Percentiles rank a stretch among this genome's conserved stretches.
These are phyloP conservation scores for Calvatia gigantea DNA, from an alignment of 768 basidiomycete species.

Conservation along the genomic window DNA sequence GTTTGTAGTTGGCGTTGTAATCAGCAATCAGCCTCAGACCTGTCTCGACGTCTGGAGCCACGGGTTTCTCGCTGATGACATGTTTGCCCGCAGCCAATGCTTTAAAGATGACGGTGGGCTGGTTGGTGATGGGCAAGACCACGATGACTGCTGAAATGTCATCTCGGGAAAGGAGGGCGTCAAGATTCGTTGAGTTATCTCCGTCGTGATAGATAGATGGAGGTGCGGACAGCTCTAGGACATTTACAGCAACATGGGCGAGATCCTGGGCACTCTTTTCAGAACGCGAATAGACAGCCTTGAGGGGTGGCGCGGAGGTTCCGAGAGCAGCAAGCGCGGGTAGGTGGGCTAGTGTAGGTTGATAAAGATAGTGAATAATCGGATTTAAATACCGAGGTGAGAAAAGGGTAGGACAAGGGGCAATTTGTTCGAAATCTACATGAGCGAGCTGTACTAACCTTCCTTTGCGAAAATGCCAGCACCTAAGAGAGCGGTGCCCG, in stretches of 20 bases:
- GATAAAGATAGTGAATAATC: conserved; percentile 22
- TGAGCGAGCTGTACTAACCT: conserved; percentile 39
- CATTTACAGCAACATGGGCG: conserved; percentile 39
- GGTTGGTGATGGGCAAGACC: conserved; percentile 71
- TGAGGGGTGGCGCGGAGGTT: conserved; percentile 38
- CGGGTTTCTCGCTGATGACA: conserved; percentile 86
- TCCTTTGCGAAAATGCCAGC: conserved; percentile 77
- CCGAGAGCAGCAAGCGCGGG: conserved; percentile 63
- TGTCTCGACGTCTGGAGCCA: conserved; percentile 63
- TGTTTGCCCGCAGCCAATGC: conserved; percentile 78
- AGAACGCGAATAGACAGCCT: conserved; percentile 81
- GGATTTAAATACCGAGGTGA: conserved; percentile 17
- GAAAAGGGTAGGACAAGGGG: conserved; percentile 12
- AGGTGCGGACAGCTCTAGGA: conserved; percentile 34
- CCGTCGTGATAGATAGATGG: conserved; percentile 59
- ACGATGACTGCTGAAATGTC: conserved; percentile 76
- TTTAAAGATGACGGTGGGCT: conserved; percentile 64
- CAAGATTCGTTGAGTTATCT: conserved; percentile 41
- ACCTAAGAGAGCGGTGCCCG: conserved; percentile 74
- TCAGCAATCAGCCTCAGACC: conserved; percentile 62
- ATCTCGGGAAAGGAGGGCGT: conserved; percentile 58
- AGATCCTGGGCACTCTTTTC: conserved; percentile 53
- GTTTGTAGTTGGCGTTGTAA: conserved; percentile 63
- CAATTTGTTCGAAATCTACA: background rate
- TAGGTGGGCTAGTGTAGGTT: conserved; percentile 58